A percentile compares a stretch with the other conserved stretches of the same genome.
Evolutionary conservation across 805 yeast genomes (phyloP).

Genomic region (Nakazawaea peltata): DNA sequence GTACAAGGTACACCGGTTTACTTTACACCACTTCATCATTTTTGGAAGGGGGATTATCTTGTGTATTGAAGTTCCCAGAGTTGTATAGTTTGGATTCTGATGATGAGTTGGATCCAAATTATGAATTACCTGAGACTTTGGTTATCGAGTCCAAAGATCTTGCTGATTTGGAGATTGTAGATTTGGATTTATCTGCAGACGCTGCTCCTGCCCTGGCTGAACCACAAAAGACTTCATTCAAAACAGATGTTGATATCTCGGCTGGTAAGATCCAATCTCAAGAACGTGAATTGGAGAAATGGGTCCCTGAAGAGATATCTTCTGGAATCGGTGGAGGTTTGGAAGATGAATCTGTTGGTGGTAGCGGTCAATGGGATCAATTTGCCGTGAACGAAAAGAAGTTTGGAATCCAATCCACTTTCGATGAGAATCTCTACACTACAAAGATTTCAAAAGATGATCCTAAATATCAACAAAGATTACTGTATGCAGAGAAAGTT

Average conservation of each 20-base stretch:
- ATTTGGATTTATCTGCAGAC: slow-evolving; percentile 24
- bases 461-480: slow-evolving; percentile 63
- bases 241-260: slow-evolving; percentile 83
- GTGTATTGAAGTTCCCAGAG: slow-evolving; percentile 46
- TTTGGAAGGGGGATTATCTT: slow-evolving; percentile 36
- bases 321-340: slow-evolving; percentile 19
- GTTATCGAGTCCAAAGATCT: slow-evolving; percentile 43
- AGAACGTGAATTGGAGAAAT: slow-evolving; percentile 72
- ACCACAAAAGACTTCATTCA: slow-evolving; percentile 33
- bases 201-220: slow-evolving; percentile 10
- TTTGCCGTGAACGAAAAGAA: slow-evolving; percentile 84
- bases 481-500: slow-evolving; percentile 63
- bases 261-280: slow-evolving; percentile 26
- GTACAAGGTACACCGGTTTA: slow-evolving; percentile 51
- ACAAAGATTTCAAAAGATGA: slow-evolving; percentile 62
- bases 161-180: slow-evolving; percentile 36
- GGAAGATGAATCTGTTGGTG: slow-evolving; percentile 26
- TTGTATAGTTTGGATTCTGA: slow-evolving; percentile 27
- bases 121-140: slow-evolving; percentile 34
- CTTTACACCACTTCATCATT: slow-evolving; percentile 38
- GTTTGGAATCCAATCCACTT: slow-evolving; percentile 81
- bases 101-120: slow-evolving; percentile 21
- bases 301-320: slow-evolving; percentile 66
- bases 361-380: slow-evolving; percentile 68
- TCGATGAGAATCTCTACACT: slow-evolving; percentile 82